Evolutionary conservation across 1,284 basidiomycete genomes (phyloP), one percentile per base, ranked within the genome.

Genomic region (Rhodotorula sp.): DNA sequence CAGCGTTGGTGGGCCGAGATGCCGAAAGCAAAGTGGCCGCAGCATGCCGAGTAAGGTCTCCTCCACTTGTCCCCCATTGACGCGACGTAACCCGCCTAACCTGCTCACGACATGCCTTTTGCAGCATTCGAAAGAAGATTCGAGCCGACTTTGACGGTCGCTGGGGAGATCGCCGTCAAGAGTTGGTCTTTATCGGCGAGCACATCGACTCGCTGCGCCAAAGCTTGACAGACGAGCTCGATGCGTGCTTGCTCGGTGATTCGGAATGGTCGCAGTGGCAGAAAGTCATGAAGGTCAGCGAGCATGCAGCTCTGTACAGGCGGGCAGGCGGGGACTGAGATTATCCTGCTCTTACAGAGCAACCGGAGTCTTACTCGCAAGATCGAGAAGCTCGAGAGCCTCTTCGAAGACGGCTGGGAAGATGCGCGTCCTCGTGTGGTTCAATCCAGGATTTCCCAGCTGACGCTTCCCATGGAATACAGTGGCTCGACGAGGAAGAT

Each of bases 141-240:
- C 78, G 78, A 69, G 73, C 73, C 26, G 83, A 84, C 74, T 83
- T 84, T 60, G 56, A 80, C 33, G 82, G 80, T 2, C 67, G 74
- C 4, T 83, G 82, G 82, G 82, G 82, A 22, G 83, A 84, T 74
- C 79, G 83, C 46, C 77, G 82, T 10, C 82, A 83, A 67, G 82
- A 83, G 71, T 74, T 82, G 6, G 79, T 80, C 26, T 79, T 81
- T 65, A 83, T 83, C 66, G 80, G 80, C 18, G 79, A 81, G 60
- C 76, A 79, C 53, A 74, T 80, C 75, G 66, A 74, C 26, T 64
- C 65, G 6, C 77, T 81, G 33, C 73, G 80, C 51, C 74, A 79
- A 5, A 68, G 77, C 37, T 76, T 84, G 37, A 78, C 73, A 8
- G 73, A 74, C 20, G 80, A 80, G 17, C 76, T 84, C 46, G 79